These are phyloP conservation scores for Aspergillus avenaceus DNA, from an alignment of 495 filamentous ascomycete species.

Conservation along the genomic window DNA sequence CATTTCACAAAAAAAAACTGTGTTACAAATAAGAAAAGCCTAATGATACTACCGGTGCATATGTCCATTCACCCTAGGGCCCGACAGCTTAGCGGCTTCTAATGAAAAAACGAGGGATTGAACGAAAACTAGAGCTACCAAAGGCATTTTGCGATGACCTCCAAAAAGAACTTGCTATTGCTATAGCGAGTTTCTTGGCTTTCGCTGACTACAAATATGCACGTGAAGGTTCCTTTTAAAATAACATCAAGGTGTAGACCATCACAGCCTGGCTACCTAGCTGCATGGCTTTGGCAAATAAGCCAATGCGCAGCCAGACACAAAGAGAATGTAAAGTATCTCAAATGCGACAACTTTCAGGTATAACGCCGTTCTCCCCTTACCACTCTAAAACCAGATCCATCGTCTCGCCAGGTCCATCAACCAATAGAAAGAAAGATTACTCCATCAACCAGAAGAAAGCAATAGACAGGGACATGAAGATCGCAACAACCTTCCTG, in stretches of 20 bases:
- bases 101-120: too few relatives aligned
- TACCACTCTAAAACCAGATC: constrained; percentile 28
- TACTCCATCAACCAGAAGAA: constrained; percentile 7
- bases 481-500: not conserved
- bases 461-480: constrained; percentile 3
- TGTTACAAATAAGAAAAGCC: too few relatives aligned
- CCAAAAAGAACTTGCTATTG: too few relatives aligned
- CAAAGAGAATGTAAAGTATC: constrained; percentile 1
- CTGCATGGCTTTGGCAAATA: not conserved
- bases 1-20: too few relatives aligned
- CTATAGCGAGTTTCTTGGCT: too few relatives aligned
- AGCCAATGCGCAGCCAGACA: not conserved
- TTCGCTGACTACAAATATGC: too few relatives aligned
- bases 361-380: constrained; percentile 37
- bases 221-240: too few relatives aligned
- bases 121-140: too few relatives aligned
- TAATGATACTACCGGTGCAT: too few relatives aligned
- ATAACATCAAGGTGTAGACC: not conserved
- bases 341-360: constrained; percentile 13
- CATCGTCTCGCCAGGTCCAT: constrained; percentile 25
- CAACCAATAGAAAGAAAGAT: constrained; percentile 10
- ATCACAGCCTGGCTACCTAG: not conserved
- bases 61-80: too few relatives aligned
- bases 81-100: too few relatives aligned
- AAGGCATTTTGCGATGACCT: too few relatives aligned